phyloP scores from a whole-genome alignment of 2,329 filamentous ascomycete genomes.

The Ophiostoma sp. region DNA sequence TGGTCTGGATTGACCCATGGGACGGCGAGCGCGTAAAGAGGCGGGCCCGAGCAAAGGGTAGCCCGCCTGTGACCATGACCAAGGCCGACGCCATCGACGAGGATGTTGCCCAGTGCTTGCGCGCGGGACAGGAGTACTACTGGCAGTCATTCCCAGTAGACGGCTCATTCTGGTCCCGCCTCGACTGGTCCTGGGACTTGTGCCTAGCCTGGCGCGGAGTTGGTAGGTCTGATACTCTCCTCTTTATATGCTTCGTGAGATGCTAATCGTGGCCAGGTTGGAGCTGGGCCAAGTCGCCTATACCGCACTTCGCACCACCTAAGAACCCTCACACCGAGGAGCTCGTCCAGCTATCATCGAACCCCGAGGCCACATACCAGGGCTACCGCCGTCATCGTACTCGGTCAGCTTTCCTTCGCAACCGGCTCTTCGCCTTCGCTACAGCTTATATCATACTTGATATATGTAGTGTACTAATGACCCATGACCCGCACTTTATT shows the following conservation, averaged over 20 bases:
- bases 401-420: slow-evolving; percentile 41
- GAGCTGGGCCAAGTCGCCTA: slow-evolving; percentile 49
- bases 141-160: slow-evolving; percentile 56
- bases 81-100: slow-evolving; percentile 28
- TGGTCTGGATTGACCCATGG: slow-evolving; percentile 51
- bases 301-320: slow-evolving; percentile 43
- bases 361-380: slow-evolving; percentile 39
- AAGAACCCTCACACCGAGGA: slow-evolving; percentile 37
- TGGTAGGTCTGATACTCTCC: slow-evolving; percentile 35
- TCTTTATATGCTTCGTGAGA: neutral
- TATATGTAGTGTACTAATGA: slow-evolving; percentile 60
- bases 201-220: slow-evolving; percentile 49
- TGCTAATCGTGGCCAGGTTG: slow-evolving; percentile 40
- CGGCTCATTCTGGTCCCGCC: slow-evolving; percentile 43
- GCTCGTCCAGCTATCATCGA: slow-evolving; percentile 38
- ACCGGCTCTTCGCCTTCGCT: slow-evolving; percentile 43
- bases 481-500: slow-evolving; percentile 73
- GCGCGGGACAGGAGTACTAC: slow-evolving; percentile 44
- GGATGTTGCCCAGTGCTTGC: slow-evolving; percentile 27
- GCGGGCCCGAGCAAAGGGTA: neutral
- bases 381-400: slow-evolving; percentile 45
- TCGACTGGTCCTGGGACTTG: slow-evolving; percentile 55
- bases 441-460: slow-evolving; percentile 64
- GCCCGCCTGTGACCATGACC: neutral
- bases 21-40: slow-evolving; percentile 47